Conservation (phyloP, 495 filamentous ascomycete species). For the Penicillium robsamsonii region DNA sequence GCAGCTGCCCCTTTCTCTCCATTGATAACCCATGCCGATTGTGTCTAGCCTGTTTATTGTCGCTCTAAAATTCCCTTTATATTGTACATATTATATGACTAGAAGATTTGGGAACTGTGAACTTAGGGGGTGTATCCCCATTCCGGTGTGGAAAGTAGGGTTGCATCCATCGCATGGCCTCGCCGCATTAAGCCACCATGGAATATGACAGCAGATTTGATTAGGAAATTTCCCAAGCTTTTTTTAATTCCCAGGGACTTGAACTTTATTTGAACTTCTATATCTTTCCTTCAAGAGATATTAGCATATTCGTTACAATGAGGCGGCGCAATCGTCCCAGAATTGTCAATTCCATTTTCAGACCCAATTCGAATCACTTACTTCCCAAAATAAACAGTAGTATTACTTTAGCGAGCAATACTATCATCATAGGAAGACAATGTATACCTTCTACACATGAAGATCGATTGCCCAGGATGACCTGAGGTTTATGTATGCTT, state of each 20-base stretch:
- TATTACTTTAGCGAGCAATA: slow-evolving; percentile 17
- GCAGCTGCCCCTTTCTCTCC: neutral
- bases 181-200: neutral
- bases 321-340: neutral
- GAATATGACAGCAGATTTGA: neutral
- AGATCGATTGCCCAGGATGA: no score
- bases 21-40: slow-evolving; percentile 2
- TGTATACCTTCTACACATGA: no score
- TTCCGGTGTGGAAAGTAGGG: slow-evolving; percentile 7
- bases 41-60: neutral
- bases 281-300: neutral
- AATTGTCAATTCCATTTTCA: slow-evolving; percentile 6
- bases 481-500: no score
- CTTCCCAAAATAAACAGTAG: slow-evolving; percentile 18
- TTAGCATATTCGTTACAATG: neutral
- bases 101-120: neutral
- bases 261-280: neutral
- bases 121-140: neutral
- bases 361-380: slow-evolving; percentile 16
- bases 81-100: no score
- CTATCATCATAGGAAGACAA: no score
- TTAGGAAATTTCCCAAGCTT: neutral
- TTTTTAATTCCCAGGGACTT: neutral
- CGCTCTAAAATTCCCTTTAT: no score
- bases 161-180: slow-evolving; percentile 16